Evolutionary conservation across 768 basidiomycete species (phyloP).

Genomic region (Leccinellum luteum): DNA sequence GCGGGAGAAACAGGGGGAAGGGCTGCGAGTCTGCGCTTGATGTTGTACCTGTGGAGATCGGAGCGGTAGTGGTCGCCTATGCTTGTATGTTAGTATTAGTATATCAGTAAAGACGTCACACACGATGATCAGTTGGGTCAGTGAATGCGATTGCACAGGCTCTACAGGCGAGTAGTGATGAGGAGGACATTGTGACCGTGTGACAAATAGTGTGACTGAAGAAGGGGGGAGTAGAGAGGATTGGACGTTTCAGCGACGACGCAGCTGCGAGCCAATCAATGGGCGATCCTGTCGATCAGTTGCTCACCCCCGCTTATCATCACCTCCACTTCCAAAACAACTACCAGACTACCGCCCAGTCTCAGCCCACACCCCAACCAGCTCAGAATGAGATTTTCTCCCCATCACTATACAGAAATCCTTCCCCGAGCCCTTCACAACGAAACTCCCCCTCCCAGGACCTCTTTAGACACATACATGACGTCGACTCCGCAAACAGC

Average conservation of each 20-base stretch:
- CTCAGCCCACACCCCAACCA: constrained; percentile 19
- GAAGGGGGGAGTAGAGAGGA: neutral
- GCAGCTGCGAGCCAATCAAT: constrained; percentile 46
- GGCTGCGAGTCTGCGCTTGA: constrained; percentile 91
- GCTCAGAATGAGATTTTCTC: constrained; percentile 25
- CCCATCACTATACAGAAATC: constrained; percentile 25
- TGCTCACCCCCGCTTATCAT: constrained; percentile 59
- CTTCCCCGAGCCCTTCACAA: constrained; percentile 31
- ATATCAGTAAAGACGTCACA: constrained; percentile 22
- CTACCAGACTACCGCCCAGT: constrained; percentile 20
- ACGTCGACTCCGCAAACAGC: constrained; percentile 11
- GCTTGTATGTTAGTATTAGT: no score
- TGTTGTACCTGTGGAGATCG: constrained; percentile 97
- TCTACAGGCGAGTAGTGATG: constrained; percentile 78
- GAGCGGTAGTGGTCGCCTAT: constrained; percentile 85
- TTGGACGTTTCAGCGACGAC: constrained; percentile 26
- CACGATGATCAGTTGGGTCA: constrained; percentile 80
- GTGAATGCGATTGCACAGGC: constrained; percentile 88
- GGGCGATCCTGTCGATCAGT: constrained; percentile 58
- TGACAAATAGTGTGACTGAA: neutral
- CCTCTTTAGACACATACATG: constrained; percentile 33
- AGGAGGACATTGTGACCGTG: constrained; percentile 5
- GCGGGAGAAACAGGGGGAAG: constrained; percentile 79
- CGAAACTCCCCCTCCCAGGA: constrained; percentile 29
- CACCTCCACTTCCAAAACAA: constrained; percentile 36